phyloP scores from a whole-genome alignment of 2,329 filamentous ascomycete genomes.

The Gaeumannomyces sp. region DNA sequence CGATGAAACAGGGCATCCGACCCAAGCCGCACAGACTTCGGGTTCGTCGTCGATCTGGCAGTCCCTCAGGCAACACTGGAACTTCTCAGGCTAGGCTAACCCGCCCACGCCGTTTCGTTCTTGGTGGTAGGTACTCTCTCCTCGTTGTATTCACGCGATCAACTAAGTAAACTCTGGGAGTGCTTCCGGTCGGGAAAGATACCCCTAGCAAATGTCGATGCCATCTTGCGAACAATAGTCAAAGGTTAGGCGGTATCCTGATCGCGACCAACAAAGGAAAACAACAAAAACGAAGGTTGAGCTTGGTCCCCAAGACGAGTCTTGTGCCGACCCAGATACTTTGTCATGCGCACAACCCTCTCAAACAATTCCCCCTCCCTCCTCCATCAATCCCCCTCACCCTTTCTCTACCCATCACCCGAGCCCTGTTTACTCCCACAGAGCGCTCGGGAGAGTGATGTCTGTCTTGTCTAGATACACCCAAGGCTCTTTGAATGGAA shows the following conservation, averaged over 20 bases:
- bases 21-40: background rate
- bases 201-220: slow-evolving; percentile 17
- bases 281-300: slow-evolving; percentile 6
- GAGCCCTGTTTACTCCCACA: background rate
- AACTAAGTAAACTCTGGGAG: slow-evolving; percentile 16
- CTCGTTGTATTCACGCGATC: slow-evolving; percentile 3
- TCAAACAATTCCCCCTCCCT: background rate
- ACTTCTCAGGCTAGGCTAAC: background rate
- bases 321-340: slow-evolving; percentile 1
- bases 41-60: background rate
- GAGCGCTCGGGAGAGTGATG: background rate
- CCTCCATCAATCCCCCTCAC: slow-evolving; percentile 11
- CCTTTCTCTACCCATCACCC: slow-evolving; percentile 6
- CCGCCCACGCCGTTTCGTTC: background rate
- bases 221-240: slow-evolving; percentile 4
- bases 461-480: background rate
- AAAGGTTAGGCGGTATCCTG: background rate
- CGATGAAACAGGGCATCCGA: background rate
- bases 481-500: background rate
- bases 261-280: background rate
- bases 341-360: background rate
- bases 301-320: slow-evolving; percentile 8
- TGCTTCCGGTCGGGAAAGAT: slow-evolving; percentile 15
- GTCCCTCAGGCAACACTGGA: background rate
- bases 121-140: background rate